phyloP scores from a whole-genome alignment of 2,329 filamentous ascomycete species.

The Pseudogymnoascus sp. region DNA sequence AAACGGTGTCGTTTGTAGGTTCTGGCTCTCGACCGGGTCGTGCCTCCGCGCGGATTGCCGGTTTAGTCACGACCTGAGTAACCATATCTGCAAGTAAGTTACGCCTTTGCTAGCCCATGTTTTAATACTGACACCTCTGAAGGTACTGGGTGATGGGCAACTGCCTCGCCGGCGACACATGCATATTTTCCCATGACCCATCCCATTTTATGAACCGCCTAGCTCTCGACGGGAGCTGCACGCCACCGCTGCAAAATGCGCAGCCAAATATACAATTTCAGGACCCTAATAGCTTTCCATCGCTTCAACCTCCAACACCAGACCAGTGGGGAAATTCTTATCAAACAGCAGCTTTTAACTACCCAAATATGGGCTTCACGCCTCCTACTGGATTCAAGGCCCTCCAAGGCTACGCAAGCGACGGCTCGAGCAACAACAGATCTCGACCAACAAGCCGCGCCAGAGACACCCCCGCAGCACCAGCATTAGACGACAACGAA shows the following conservation, averaged over 20 bases:
- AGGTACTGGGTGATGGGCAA: slow-evolving; percentile 93
- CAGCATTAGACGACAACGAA: slow-evolving; percentile 85
- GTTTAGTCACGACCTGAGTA: slow-evolving; percentile 93
- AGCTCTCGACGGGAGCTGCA: slow-evolving; percentile 58
- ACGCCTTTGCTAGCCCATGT: slow-evolving; percentile 5
- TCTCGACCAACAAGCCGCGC: slow-evolving; percentile 77
- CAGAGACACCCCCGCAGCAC: slow-evolving; percentile 57
- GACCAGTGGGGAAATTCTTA: slow-evolving; percentile 48
- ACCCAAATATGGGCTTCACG: slow-evolving; percentile 45
- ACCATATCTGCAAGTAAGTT: slow-evolving; percentile 92
- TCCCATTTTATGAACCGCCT: slow-evolving; percentile 77
- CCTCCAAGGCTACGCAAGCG: slow-evolving; percentile 45
- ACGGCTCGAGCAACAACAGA: slow-evolving; percentile 55
- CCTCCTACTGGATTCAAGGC: slow-evolving; percentile 64
- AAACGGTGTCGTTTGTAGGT: slow-evolving; percentile 89
- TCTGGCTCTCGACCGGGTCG: slow-evolving; percentile 90
- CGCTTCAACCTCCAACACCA: slow-evolving; percentile 52
- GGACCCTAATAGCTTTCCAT: slow-evolving; percentile 78
- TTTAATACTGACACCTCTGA: slow-evolving; percentile 6
- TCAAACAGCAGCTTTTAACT: slow-evolving; percentile 37
- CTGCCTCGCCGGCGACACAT: slow-evolving; percentile 86
- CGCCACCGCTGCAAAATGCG: slow-evolving; percentile 53
- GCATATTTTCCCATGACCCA: slow-evolving; percentile 95
- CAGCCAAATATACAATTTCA: slow-evolving; percentile 67
- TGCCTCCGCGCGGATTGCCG: slow-evolving; percentile 92